Conservation (phyloP, 106 monocot genomes). For the Agapanthus africanus region DNA sequence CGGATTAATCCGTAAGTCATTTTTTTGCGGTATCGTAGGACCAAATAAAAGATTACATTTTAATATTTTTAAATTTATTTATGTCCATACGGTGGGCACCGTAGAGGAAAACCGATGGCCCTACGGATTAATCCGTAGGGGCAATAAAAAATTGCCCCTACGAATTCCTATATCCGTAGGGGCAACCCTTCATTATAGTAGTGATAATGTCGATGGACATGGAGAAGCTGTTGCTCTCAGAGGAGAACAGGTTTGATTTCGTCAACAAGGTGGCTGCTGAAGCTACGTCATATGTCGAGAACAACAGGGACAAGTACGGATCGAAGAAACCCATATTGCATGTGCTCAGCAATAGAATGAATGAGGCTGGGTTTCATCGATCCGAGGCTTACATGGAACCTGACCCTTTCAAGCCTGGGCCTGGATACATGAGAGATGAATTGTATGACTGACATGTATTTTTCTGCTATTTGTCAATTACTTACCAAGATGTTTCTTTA, state of each 20-base stretch:
- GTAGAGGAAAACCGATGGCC: too few species aligned
- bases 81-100: too few species aligned
- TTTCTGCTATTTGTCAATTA: too few species aligned
- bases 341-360: slow-evolving; percentile 83
- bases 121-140: too few species aligned
- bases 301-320: slow-evolving; percentile 71
- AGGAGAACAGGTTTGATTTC: slow-evolving; percentile 80
- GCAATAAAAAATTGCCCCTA: too few species aligned
- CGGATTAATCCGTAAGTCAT: too few species aligned
- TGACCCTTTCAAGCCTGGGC: slow-evolving; percentile 77
- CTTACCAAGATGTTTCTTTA: too few species aligned
- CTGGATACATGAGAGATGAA: slow-evolving; percentile 46
- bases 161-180: too few species aligned
- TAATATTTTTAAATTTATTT: too few species aligned
- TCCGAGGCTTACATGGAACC: slow-evolving; percentile 71
- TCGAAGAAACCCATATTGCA: slow-evolving; percentile 73
- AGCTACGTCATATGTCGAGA: slow-evolving; percentile 60
- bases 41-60: too few species aligned
- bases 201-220: slow-evolving; percentile 82
- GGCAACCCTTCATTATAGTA: too few species aligned
- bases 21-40: too few species aligned
- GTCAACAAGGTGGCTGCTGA: slow-evolving; percentile 85
- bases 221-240: slow-evolving; percentile 54
- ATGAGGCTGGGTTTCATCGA: slow-evolving; percentile 66
- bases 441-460: slow-evolving; percentile 7